Base-by-base conservation (phyloP, 805 yeast species). In the Ogataea salicorniae region DNA sequence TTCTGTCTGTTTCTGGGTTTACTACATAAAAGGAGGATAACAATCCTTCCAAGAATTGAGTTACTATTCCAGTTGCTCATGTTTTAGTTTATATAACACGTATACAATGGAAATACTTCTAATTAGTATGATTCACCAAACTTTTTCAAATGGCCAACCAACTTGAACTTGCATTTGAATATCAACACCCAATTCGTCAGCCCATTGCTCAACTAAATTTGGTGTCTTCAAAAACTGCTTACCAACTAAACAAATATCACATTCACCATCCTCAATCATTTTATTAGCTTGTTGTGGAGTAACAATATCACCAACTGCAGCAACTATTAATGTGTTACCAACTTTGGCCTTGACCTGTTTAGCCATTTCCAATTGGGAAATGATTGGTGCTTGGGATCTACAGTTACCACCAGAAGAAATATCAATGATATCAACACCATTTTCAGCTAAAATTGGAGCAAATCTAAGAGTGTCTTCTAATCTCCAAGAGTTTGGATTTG, bases 341-440 rank as follows among this genome's bases (percentile, higher is more conserved):
- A 74, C 68, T 5, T 68, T 70, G 33, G 68, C 56, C 56, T 77
- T 77, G 43, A 79, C 51, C 4, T 65, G 66, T 46, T 56, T 60
- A 6, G 84, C 75, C 41, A 62, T 58, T 17, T 66, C 70, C 3
- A 64, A 64, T 50, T 75, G 77, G 47, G 62, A 51, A 2, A 73
- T 75, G 22, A 60, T 57, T 20, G 50, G 50, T n/a, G 56, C 56
- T 70, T 55, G 22, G 49, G 56, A 48, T 62, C 54, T 39, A 61
- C 49, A 52, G 63, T 64, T 71, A 42, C 81, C 81, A 48, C 83
- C 84, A 7, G 79, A 66, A 1, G 83, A 77, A 39, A 75, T 69
- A 56, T 81, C 86, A 35, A 81, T 51, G n/a, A 80, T 62, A 48
- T 77, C 79, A 41, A 81, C 70, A 9, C 79, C 81, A 34, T 46